These are phyloP conservation scores for Cucumis cinereus DNA, from an alignment of 306 rosid species.

Conservation along the genomic window DNA sequence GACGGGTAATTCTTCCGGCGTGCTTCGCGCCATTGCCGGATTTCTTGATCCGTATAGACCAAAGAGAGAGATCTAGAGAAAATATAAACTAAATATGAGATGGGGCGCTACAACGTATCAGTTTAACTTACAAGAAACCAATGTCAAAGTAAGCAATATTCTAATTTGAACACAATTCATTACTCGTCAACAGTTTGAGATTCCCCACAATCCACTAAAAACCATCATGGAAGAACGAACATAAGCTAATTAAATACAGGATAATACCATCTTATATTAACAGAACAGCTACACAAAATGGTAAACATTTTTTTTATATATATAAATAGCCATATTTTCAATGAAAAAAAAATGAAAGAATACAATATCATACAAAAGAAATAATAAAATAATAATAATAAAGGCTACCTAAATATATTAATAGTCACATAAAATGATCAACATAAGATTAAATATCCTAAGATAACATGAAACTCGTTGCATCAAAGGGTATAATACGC, in stretches of 20 bases:
- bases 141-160: not conserved
- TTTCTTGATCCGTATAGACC: constrained; percentile 60
- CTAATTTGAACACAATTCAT: not conserved
- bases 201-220: not conserved
- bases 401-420: not conserved
- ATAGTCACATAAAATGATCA: not conserved
- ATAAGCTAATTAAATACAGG: not conserved
- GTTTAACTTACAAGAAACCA: not conserved
- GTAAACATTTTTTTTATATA: too few species aligned
- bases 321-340: too few species aligned
- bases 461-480: not conserved
- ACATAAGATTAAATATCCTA: not conserved
- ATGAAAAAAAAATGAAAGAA: too few species aligned
- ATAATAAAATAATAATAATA: too few species aligned
- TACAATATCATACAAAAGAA: too few species aligned
- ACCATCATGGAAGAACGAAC: not conserved
- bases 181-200: not conserved
- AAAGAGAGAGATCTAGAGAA: constrained; percentile 30
- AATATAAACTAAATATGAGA: not conserved
- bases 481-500: not conserved
- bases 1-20: constrained; percentile 67
- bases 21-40: constrained; percentile 76
- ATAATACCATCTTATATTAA: not conserved
- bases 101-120: not conserved
- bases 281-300: constrained; percentile 1